Evolutionary conservation across 305 asterid genomes (phyloP).

Genomic region (Coffea humblotiana): DNA sequence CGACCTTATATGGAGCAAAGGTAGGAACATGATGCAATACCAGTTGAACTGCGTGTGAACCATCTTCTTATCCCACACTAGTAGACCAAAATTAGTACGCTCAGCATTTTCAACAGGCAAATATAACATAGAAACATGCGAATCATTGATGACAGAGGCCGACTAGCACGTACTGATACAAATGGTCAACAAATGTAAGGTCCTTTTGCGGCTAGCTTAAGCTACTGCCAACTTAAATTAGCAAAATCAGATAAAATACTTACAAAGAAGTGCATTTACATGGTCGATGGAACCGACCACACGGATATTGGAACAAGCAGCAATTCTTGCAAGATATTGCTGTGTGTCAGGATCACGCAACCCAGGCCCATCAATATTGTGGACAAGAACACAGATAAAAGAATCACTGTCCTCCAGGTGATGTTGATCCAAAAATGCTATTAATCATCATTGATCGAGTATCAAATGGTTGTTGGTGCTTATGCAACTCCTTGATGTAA

Average conservation of each 20-base stretch:
- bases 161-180: background rate
- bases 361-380: conserved; percentile 87
- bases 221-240: background rate
- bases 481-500: conserved; percentile 33
- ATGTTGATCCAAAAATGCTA: conserved; percentile 65
- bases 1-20: conserved; percentile 77
- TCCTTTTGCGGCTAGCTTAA: background rate
- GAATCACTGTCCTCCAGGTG: conserved; percentile 50
- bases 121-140: background rate
- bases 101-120: background rate
- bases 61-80: conserved; percentile 98
- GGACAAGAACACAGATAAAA: conserved; percentile 63
- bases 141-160: background rate
- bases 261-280: conserved; percentile 84
- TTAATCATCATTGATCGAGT: conserved; percentile 73
- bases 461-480: conserved; percentile 61
- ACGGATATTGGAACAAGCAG: conserved; percentile 80
- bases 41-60: conserved; percentile 92
- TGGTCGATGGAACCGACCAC: conserved; percentile 86
- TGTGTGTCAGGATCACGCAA: conserved; percentile 84
- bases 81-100: conserved; percentile 13
- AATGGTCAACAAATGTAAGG: background rate
- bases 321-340: conserved; percentile 73
- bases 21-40: conserved; percentile 96
- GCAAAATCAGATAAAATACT: conserved; percentile 34